A percentile compares a stretch with the other conserved stretches of the same genome.
Conservation (phyloP, 2,329 filamentous ascomycete species). For the Furcasterigmium sp. region DNA sequence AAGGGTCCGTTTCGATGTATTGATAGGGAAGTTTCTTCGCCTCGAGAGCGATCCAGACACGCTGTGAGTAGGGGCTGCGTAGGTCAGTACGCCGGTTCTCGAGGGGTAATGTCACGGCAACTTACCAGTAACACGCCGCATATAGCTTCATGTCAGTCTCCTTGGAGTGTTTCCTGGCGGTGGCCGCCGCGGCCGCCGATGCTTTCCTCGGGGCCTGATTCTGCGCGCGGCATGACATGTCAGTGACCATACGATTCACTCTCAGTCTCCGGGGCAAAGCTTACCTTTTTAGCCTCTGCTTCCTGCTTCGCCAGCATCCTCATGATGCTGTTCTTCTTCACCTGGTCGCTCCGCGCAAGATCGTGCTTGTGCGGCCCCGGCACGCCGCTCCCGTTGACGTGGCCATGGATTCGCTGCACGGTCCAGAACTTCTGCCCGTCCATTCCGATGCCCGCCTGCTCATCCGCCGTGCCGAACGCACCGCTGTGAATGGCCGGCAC, state of each 20-base stretch:
- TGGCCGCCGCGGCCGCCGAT: slow-evolving; percentile 64
- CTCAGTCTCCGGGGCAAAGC: slow-evolving; percentile 65
- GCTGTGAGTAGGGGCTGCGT: slow-evolving; percentile 72
- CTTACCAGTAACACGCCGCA: slow-evolving; percentile 78
- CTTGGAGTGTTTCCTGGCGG: slow-evolving; percentile 64
- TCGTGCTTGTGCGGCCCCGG: slow-evolving; percentile 71
- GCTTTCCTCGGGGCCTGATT: slow-evolving; percentile 48
- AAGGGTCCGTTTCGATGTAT: slow-evolving; percentile 81
- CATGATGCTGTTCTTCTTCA: slow-evolving; percentile 77
- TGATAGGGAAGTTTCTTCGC: slow-evolving; percentile 74
- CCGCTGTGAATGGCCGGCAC: slow-evolving; percentile 11
- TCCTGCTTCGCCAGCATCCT: slow-evolving; percentile 59
- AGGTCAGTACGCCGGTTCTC: slow-evolving; percentile 4
- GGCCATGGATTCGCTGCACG: slow-evolving; percentile 73
- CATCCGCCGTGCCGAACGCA: slow-evolving; percentile 1
- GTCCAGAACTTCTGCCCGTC: slow-evolving; percentile 60
- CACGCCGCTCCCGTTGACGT: slow-evolving; percentile 62
- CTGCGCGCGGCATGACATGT: neutral
- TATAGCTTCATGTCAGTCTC: slow-evolving; percentile 72
- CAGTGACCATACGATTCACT: slow-evolving; percentile 22
- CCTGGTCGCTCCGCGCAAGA: slow-evolving; percentile 67
- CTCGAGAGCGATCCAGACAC: slow-evolving; percentile 85
- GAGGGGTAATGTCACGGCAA: slow-evolving; percentile 10
- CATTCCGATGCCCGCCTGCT: slow-evolving; percentile 22
- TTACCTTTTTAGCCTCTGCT: slow-evolving; percentile 64